Base-by-base conservation (phyloP, 331 rosid genomes). In the Pyracantha coccinea region DNA sequence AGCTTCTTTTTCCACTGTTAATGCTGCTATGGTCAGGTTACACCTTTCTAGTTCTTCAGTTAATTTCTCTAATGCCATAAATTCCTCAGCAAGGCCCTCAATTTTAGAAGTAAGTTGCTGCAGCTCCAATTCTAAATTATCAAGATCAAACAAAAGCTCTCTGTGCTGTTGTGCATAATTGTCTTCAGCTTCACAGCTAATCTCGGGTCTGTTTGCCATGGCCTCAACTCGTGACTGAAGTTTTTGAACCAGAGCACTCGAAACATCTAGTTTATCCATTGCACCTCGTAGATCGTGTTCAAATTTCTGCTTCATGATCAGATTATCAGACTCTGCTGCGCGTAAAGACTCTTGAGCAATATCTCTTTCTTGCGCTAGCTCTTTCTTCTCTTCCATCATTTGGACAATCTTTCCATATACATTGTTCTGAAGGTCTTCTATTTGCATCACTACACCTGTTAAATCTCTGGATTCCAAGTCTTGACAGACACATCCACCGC, bases 221-320 rank as follows among this genome's bases (percentile, higher is more conserved):
- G 69, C 84, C 86, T 92, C 97, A 63, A 90, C 80, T 41, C 88
- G 85, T 45, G 71, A 64, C 79, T 95, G 93, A 80, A 89, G 91
- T 58, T 85, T 95, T 68, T 85, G 91, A 80, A 92, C 78, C 74
- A 82, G 81, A 64, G 79, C 74, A 77, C 78, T 72, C 5, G 96
- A 91, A 82, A 73, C 82, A 57, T 82, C 85, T 70, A 90, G 66
- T 74, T 85, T 88, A 68, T 64, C 77, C 77, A 77, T 44, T 81
- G 85, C 82, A 80, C 78, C 79, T 33, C 28, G 83, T 64, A 82
- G 71, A 63, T 85, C 87, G 54, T 68, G 75, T 79, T 82, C 96
- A 77, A 89, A 84, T 77, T 88, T 88, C 73, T 83, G 82, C 79
- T 82, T 90, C 88, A 86, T 77, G 69, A 86, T 82, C 72, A 83